Base-by-base conservation (phyloP, 306 rosid species). In the Calophaca sinica region DNA sequence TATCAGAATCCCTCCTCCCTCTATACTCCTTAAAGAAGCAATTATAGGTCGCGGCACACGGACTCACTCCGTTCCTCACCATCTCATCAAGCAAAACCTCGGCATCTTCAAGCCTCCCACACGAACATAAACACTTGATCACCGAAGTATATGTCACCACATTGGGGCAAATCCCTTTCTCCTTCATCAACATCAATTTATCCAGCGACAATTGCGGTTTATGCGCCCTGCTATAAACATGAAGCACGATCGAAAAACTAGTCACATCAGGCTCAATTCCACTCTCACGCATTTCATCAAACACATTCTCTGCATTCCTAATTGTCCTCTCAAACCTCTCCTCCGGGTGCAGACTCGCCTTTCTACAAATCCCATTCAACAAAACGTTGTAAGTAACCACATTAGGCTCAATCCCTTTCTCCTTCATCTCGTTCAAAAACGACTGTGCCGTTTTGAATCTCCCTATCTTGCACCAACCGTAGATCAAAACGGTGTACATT, bases 191-290 rank as follows among this genome's bases (percentile, higher is more conserved):
- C 48, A 72, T 77, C 61, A 94, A 20, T 55, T 89, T 94, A 80
- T 94, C 98, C 36, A 94, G 83, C 2, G 88, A 74, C 59, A 94
- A 39, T 28, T 89, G 87, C 0, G 98, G 94, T 76, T 89, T 94
- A 74, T 91, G 98, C 0, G 94, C 97, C 6, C 98, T 88, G 70
- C 98, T 94, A 78, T 84, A 94, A 26, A 91, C 98, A 81, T 94
- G 98, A 80, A 94, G 92, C 45, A 89, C 86, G 1, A 83, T 90
- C 0, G 98, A 94, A 55, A 87, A 94, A 28, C 96, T 91, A 12
- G 98, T 89, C 8, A 90, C 94, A 74, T 94, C 98, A 0, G 98
- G 98, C 68, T 91, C 94, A 57, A 94, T 87, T 60, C 93, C 94
- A 55, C 89, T 87, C 72, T 51, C 11, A 2, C 68, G 83, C 98